Evolutionary conservation across 1,284 basidiomycete genomes (phyloP).

Genomic region (Melampsora larici-populina): DNA sequence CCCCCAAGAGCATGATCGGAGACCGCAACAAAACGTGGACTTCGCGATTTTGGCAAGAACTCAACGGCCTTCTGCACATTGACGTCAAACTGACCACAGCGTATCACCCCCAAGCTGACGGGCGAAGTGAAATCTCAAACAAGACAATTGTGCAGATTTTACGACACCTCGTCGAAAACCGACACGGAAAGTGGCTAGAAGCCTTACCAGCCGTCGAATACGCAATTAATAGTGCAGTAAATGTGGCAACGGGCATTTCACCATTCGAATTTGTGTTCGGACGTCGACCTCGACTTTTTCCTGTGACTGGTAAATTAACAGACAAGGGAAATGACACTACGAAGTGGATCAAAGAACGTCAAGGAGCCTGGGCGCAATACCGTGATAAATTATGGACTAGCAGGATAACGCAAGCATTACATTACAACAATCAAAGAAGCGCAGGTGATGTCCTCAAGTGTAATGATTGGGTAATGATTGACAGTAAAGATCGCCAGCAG

Average conservation of each 20-base stretch:
- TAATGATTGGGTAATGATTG: not conserved
- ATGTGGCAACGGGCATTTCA: conserved; percentile 44
- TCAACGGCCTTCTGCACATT: conserved; percentile 50
- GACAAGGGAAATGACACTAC: not conserved
- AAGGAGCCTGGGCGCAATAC: not conserved
- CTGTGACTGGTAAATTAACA: not conserved
- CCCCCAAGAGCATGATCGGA: not conserved
- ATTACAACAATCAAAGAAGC: not conserved
- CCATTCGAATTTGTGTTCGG: conserved; percentile 45
- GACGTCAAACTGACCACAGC: conserved; percentile 51
- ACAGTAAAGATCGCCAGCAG: not conserved
- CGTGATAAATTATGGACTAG: not conserved
- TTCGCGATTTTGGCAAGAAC: not conserved
- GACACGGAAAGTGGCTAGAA: conserved; percentile 37
- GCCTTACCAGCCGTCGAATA: conserved; percentile 41
- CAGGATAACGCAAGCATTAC: not conserved
- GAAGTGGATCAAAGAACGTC: not conserved
- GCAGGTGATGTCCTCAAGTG: not conserved
- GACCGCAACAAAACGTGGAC: conserved; percentile 10
- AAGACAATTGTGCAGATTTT: conserved; percentile 47
- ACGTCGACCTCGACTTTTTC: conserved; percentile 48
- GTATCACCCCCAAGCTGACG: conserved; percentile 51
- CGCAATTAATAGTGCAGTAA: conserved; percentile 44
- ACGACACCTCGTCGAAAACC: too few species aligned
- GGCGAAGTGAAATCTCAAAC: conserved; percentile 47